A percentile compares a stretch with the other conserved stretches of the same genome.
Evolutionary conservation across 2,329 filamentous ascomycete genomes (phyloP).

Genomic region (Chaetomium olivaceum): DNA sequence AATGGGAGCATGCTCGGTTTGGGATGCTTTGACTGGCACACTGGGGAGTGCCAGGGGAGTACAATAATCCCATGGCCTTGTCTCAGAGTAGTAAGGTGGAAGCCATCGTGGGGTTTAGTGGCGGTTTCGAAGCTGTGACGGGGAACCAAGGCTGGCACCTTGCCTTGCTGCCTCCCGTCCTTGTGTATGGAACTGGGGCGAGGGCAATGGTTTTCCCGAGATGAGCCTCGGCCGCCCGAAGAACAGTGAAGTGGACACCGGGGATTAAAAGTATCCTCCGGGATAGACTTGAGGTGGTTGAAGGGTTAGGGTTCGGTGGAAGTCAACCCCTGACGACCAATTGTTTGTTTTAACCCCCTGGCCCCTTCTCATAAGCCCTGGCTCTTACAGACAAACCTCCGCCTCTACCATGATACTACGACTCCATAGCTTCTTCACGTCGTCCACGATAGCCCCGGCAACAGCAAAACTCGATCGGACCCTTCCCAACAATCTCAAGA

Average conservation of each 20-base stretch:
- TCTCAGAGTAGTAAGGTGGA: neutral
- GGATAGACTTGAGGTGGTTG: neutral
- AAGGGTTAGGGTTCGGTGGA: neutral
- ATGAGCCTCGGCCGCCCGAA: neutral
- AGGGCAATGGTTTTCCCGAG: constrained; percentile 25
- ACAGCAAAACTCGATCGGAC: neutral
- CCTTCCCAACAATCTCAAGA: neutral
- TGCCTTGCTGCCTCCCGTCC: neutral
- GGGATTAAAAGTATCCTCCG: neutral
- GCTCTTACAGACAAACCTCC: neutral
- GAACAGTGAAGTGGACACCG: neutral
- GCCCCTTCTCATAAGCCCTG: neutral
- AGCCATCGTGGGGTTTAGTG: neutral
- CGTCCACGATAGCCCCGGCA: neutral
- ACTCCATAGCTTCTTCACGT: neutral
- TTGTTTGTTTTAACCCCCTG: neutral
- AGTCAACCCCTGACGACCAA: neutral
- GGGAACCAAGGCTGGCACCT: neutral
- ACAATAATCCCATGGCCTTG: neutral
- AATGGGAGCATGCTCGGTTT: neutral
- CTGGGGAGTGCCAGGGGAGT: neutral
- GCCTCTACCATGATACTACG: neutral
- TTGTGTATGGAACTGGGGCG: neutral
- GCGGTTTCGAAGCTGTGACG: neutral
- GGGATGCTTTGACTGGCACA: neutral